Conservation (phyloP, 345 rosid genomes). For the Citrus glauca region DNA sequence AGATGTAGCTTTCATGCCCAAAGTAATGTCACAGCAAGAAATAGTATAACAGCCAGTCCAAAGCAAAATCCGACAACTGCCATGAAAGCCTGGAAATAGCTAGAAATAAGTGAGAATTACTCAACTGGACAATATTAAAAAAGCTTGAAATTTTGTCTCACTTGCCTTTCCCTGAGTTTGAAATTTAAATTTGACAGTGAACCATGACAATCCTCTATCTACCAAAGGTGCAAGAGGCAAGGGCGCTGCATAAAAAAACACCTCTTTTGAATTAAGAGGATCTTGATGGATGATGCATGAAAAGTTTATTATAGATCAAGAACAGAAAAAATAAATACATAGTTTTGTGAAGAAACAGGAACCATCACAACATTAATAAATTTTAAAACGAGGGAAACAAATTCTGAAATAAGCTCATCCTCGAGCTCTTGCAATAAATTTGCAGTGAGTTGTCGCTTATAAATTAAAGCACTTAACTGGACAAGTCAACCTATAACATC, state of each 20-base stretch:
- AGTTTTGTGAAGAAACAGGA: background rate
- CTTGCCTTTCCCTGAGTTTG: conserved; percentile 72
- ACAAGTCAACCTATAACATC: background rate
- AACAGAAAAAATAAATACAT: background rate
- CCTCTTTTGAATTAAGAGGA: background rate
- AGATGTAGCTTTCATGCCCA: conserved; percentile 36
- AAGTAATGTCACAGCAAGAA: conserved; percentile 60
- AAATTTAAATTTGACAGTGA: conserved; percentile 60
- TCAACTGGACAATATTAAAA: background rate
- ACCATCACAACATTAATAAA: background rate
- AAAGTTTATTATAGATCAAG: background rate
- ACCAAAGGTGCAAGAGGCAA: conserved; percentile 91
- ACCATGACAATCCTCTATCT: conserved; percentile 81
- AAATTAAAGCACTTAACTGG: background rate
- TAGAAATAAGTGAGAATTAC: background rate
- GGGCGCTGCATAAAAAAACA: conserved; percentile 52
- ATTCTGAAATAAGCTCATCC: background rate
- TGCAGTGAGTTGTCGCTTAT: background rate
- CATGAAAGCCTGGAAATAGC: conserved; percentile 55
- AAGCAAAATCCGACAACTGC: conserved; percentile 68
- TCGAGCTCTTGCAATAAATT: background rate
- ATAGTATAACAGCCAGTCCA: conserved; percentile 64
- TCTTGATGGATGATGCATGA: background rate
- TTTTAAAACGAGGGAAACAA: background rate
- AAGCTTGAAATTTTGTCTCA: background rate